Evolutionary conservation across 2,329 filamentous ascomycete species (phyloP), one percentile per base, ranked within the genome.

Genomic region (Apiospora saccharicola): DNA sequence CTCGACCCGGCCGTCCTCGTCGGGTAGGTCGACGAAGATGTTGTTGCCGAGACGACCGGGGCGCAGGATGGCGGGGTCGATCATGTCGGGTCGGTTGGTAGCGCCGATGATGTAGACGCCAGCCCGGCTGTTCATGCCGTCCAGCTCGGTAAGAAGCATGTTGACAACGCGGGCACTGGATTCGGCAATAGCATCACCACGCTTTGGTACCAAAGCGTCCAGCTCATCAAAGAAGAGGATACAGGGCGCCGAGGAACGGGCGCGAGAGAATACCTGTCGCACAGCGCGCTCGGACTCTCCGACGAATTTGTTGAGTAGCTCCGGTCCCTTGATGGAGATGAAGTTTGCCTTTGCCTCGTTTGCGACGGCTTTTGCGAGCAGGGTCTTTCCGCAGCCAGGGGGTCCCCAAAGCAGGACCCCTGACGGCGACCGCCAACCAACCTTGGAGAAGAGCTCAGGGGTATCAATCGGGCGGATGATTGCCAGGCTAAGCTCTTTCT

Each of bases 211-310:
- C 3, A 99, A 86, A 0, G 96, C 96, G 82, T 99, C 96, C 70
- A 99, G 89, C 83, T 99, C 96, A 81, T 99, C 96, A 80, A 99
- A 98, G 88, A 99, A 98, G 72, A 99, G 92, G 71, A 99, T 94
- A 80, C 96, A 98, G 0, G 96, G 96, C 0, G 95, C 89, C 10
- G 93, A 96, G 0, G 93, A 93, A 70, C 95, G 90, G 0, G 96
- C 96, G 22, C 96, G 92, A 75, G 92, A 90, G 82, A 99, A 99
- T 0, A 98, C 93, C 80, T 97, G 94, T 30, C 96, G 91, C 1
- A 99, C 93, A 0, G 95, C 94, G 14, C 96, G 92, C 83, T 99
- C 96, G 8, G 94, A 97, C 83, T 99, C 96, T 76, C 96, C 96
- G 13, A 99, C 95, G 80, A 96, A 99, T 83, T 98, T 99, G 86